Percentiles rank a stretch among this genome's conserved stretches.
phyloP scores from a whole-genome alignment of 495 filamentous ascomycete genomes.

The Thozetella sp. region DNA sequence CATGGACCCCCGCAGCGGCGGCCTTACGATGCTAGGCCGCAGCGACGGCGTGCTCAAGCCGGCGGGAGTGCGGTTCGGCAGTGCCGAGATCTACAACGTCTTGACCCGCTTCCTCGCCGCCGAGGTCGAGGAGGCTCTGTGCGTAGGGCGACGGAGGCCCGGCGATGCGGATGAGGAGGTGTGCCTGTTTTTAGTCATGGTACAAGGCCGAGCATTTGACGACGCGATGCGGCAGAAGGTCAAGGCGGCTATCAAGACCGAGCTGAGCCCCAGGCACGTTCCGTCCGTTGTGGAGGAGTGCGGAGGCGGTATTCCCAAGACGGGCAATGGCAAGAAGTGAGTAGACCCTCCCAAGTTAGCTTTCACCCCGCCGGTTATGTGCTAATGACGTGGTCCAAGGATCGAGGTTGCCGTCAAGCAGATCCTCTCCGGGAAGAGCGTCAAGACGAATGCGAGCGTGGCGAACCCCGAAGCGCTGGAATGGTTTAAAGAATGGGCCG shows the following conservation, averaged over 20 bases:
- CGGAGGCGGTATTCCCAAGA: slow-evolving; percentile 77
- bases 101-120: slow-evolving; percentile 76
- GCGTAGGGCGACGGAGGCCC: slow-evolving; percentile 75
- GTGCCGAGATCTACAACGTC: slow-evolving; percentile 91
- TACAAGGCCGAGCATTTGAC: slow-evolving; percentile 47
- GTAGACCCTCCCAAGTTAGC: slow-evolving; percentile 14
- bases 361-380: background rate
- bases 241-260: slow-evolving; percentile 63
- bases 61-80: slow-evolving; percentile 76
- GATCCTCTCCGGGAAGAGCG: slow-evolving; percentile 83
- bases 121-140: slow-evolving; percentile 81
- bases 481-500: slow-evolving; percentile 82
- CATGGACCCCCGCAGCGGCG: slow-evolving; percentile 72
- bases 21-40: slow-evolving; percentile 80
- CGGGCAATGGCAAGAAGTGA: slow-evolving; percentile 88
- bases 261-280: slow-evolving; percentile 84
- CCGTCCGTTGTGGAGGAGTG: slow-evolving; percentile 79
- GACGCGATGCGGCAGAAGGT: slow-evolving; percentile 59
- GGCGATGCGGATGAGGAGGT: slow-evolving; percentile 82
- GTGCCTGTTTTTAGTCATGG: slow-evolving; percentile 81
- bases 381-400: slow-evolving; percentile 28
- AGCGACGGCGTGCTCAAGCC: slow-evolving; percentile 82
- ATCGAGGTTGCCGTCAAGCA: slow-evolving; percentile 93
- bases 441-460: slow-evolving; percentile 85
- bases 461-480: slow-evolving; percentile 82